phyloP scores from a whole-genome alignment of 78 protist species.

The Thecamonas trahens region DNA sequence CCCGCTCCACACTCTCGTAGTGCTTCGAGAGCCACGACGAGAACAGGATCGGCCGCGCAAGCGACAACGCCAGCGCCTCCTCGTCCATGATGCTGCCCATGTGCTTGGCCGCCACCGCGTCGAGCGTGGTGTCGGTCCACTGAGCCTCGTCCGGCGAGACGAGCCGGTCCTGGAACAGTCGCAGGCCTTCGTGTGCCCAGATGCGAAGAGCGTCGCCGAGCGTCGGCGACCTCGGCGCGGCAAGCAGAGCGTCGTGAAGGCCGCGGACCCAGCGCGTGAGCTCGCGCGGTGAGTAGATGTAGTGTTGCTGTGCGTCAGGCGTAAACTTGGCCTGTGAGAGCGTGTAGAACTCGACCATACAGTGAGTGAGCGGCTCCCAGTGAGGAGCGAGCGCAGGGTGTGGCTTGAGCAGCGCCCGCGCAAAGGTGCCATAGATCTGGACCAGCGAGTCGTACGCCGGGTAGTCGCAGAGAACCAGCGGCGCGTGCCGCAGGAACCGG shows the following conservation, averaged over 20 bases:
- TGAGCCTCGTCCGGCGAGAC: constrained; percentile 65
- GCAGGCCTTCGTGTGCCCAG: constrained; percentile 90
- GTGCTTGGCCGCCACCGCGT: constrained; percentile 44
- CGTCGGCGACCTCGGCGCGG: neutral
- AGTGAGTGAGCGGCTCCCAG: constrained; percentile 75
- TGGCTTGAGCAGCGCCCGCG: constrained; percentile 78
- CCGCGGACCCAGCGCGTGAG: constrained; percentile 71
- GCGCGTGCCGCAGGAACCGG: constrained; percentile 76
- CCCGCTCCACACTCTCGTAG: constrained; percentile 65
- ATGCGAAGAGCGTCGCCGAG: constrained; percentile 41
- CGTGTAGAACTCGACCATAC: constrained; percentile 88
- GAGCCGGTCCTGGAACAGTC: constrained; percentile 94
- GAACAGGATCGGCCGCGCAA: constrained; percentile 88
- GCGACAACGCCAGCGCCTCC: constrained; percentile 32
- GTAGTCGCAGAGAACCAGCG: constrained; percentile 94
- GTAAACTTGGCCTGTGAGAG: constrained; percentile 74
- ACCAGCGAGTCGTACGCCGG: constrained; percentile 82
- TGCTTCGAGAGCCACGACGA: constrained; percentile 71
- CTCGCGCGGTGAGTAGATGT: constrained; percentile 92
- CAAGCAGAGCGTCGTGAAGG: constrained; percentile 27
- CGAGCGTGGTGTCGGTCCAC: constrained; percentile 76
- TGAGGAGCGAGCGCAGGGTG: constrained; percentile 49
- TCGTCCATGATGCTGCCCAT: constrained; percentile 63
- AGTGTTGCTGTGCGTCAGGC: constrained; percentile 87
- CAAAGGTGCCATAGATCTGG: constrained; percentile 94